Base-by-base conservation (phyloP, 2,329 filamentous ascomycete species). In the Fusarium hainanense region DNA sequence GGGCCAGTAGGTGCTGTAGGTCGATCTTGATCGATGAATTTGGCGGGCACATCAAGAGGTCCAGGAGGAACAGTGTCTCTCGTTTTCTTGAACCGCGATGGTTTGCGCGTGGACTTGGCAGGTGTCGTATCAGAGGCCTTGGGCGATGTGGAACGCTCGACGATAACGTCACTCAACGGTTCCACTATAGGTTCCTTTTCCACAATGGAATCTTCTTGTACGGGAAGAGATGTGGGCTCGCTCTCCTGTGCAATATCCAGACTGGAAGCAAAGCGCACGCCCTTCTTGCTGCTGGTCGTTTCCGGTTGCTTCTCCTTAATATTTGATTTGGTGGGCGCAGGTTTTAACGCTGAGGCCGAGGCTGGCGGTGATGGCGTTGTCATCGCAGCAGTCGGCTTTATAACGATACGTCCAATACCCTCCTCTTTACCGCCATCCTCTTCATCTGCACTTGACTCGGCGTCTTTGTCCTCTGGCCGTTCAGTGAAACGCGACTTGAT, bases 201-300 rank as follows among this genome's bases (percentile, higher is more conserved):
- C 49, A 75, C 54, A 9, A 65, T 34, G 20, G 54, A 23, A 20
- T 41, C 41, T 46, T 68, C 68, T 18, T 62, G 61, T 7, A 66
- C 44, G 12, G 70, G 58, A 23, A 70, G 67, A 46, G 54, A 44
- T 18, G 66, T 54, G 9, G 72, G 58, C 23, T 76, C 71, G 23
- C 66, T 75, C 48, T 78, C 81, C 4, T 78, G 78, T 49, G 92
- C 90, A 67, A 97, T 89, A 72, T 96, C 92, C 34, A 97, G 82
- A 8, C 85, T 84, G 34, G 90, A 82, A 4, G 93, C 90, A 79
- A 97, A 97, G n/a, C 91, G 88, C 27, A 97, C 94, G 18, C 88
- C 90, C 81, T 96, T 97, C 76, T 86, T 87, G 46, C 75, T 72
- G 16, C 74, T 66, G 12, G 41, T 34, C 4, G 69, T 68, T 11